phyloP scores from a whole-genome alignment of 2,329 filamentous ascomycete genomes.

The Chrysoporthe puriensis region DNA sequence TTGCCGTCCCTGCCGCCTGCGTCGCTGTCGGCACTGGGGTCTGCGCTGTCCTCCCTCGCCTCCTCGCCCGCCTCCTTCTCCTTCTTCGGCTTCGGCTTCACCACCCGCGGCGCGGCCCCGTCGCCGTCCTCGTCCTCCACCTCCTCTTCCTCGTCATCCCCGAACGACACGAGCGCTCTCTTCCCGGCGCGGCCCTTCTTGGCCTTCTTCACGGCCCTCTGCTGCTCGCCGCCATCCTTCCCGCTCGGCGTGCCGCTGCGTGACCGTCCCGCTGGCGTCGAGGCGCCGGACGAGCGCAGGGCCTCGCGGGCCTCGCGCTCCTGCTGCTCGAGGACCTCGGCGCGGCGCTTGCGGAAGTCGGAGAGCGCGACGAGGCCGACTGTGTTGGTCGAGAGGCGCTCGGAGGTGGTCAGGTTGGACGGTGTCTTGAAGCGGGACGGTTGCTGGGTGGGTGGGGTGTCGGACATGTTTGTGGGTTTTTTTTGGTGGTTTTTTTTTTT shows the following conservation, averaged over 20 bases:
- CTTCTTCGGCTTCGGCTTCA: constrained; percentile 16
- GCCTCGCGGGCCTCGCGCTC: constrained; percentile 77
- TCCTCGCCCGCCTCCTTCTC: constrained; percentile 31
- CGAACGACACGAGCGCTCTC: constrained; percentile 62
- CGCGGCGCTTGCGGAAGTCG: constrained; percentile 94
- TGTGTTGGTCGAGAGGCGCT: constrained; percentile 81
- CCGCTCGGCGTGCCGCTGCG: constrained; percentile 16
- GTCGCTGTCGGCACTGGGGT: not conserved
- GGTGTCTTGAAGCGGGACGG: constrained; percentile 68
- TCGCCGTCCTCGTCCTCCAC: constrained; percentile 48
- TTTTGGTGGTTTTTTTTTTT: no score
- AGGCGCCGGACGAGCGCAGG: constrained; percentile 52
- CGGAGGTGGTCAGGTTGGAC: constrained; percentile 76
- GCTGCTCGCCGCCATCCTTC: constrained; percentile 20
- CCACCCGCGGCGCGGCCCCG: constrained; percentile 36
- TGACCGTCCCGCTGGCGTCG: constrained; percentile 38
- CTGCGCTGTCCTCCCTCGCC: constrained; percentile 24
- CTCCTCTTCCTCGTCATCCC: constrained; percentile 68
- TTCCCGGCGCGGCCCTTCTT: constrained; percentile 48
- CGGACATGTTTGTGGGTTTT: constrained; percentile 42
- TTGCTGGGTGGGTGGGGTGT: constrained; percentile 33
- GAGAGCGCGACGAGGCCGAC: constrained; percentile 90
- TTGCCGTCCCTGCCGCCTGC: constrained; percentile 34
- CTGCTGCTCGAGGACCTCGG: constrained; percentile 90
- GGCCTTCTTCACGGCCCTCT: constrained; percentile 43